Base-by-base conservation (phyloP, 305 asterid species). In the Coffea humblotiana region DNA sequence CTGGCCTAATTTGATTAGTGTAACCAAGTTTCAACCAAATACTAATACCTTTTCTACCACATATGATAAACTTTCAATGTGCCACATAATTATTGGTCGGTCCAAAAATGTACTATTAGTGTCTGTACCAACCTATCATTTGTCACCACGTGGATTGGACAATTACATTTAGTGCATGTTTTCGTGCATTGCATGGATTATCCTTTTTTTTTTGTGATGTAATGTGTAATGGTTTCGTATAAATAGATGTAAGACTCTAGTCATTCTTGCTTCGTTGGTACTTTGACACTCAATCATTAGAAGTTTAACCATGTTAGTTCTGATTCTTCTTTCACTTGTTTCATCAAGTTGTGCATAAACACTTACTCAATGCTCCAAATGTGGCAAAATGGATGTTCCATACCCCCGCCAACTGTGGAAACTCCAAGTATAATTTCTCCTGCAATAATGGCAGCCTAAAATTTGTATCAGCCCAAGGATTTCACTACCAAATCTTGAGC, bases 371-470 rank as follows among this genome's bases (percentile, higher is more conserved):
- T 86, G 89, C 35, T 88, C 91, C 4, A 88, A 83, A 77, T 88
- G 90, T 80, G 90, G 91, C 40, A 70, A 40, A 8, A 65, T 81
- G 73, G 78, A 77, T 14, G 88, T 86, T 12, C 90, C 90, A 43
- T 85, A 85, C 68, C 87, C 88, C 35, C 71, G 71, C 66, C 43
- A 82, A 81, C 61, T 88, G 91, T 70, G 91, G 90, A n/a, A 80
- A 84, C 54, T 84, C 88, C 32, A 77, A 54, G 21, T 85, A 87
- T 73, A 81, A 48, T 37, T 32, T 87, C 67, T n/a, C 35, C 21
- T 87, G 90, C 80, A 81, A 77, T 45, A 79, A 79, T 71, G 65
- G 54, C 51, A 51, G 2, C 68, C 71, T 87, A 61, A 74, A 83
- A 35, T 87, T 87, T 76, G 63, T 65, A 25, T 81, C 88, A 25